Evolutionary conservation across 139 green algal species (phyloP).

Genomic region (Micromonas pusilla): DNA sequence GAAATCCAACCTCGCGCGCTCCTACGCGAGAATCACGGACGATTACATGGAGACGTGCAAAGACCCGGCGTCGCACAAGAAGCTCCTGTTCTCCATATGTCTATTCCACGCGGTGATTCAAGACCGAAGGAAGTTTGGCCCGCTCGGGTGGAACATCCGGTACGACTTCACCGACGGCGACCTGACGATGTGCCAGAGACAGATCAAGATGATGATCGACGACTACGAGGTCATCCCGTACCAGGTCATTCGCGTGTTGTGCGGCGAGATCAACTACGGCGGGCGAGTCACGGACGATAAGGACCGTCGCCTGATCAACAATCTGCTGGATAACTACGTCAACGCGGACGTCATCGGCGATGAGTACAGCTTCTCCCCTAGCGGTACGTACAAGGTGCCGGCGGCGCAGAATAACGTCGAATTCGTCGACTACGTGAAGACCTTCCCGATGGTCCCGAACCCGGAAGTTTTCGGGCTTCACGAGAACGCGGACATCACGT

Average conservation of each 20-base stretch:
- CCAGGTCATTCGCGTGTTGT: conserved; percentile 42
- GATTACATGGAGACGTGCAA: conserved; percentile 50
- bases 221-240: conserved; percentile 46
- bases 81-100: conserved; percentile 41
- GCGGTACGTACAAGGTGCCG: conserved; percentile 15
- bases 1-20: conserved; percentile 41
- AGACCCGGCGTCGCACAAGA: conserved; percentile 46
- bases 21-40: conserved; percentile 48
- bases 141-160: conserved; percentile 49
- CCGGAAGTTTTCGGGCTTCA: conserved; percentile 57
- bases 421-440: conserved; percentile 46
- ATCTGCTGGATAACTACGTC: conserved; percentile 44
- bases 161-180: conserved; percentile 61
- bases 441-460: conserved; percentile 42
- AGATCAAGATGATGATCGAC: conserved; percentile 51
- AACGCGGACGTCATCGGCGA: conserved; percentile 33
- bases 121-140: conserved; percentile 46
- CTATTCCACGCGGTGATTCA: conserved; percentile 49
- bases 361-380: conserved; percentile 24
- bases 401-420: conserved; percentile 27
- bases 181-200: conserved; percentile 47
- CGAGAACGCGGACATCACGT: conserved; percentile 60
- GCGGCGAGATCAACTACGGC: conserved; percentile 49
- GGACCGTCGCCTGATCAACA: conserved; percentile 47
- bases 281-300: conserved; percentile 49